A percentile compares a stretch with the other conserved stretches of the same genome.
Conservation (phyloP, 2,329 filamentous ascomycete species). For the Hypoxylon sp. region DNA sequence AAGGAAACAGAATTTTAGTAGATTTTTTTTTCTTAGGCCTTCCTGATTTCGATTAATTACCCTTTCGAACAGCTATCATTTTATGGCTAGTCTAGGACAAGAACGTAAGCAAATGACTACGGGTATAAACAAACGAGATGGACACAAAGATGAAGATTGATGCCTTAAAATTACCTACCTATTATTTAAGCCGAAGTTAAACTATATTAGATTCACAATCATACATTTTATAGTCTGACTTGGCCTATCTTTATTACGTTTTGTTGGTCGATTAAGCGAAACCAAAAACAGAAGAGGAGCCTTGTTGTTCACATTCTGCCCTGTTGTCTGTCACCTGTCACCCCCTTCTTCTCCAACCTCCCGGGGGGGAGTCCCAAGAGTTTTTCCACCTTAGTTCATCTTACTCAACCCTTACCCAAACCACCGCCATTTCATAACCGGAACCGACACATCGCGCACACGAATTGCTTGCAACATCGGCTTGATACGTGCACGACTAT, state of each 20-base stretch:
- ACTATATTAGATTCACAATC: slow-evolving; percentile 17
- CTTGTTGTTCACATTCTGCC: slow-evolving; percentile 1
- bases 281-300: slow-evolving; percentile 20
- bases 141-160: slow-evolving; percentile 3
- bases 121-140: slow-evolving; percentile 16
- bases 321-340: slow-evolving; percentile 19
- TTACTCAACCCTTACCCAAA: slow-evolving; percentile 17
- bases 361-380: slow-evolving; percentile 20
- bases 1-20: slow-evolving; percentile 13
- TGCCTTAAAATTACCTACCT: slow-evolving; percentile 8
- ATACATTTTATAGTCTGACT: slow-evolving; percentile 16
- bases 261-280: slow-evolving; percentile 38
- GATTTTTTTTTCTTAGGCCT: background rate
- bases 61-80: slow-evolving; percentile 5
- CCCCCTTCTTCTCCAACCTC: slow-evolving; percentile 29
- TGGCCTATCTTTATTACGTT: slow-evolving; percentile 22
- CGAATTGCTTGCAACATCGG: slow-evolving; percentile 35
- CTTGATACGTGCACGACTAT: slow-evolving; percentile 18
- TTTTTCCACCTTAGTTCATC: slow-evolving; percentile 41
- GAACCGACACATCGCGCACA: slow-evolving; percentile 22
- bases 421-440: slow-evolving; percentile 26
- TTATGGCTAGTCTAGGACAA: slow-evolving; percentile 19
- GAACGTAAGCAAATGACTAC: slow-evolving; percentile 7
- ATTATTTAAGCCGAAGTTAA: slow-evolving; percentile 21
- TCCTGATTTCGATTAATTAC: too few relatives aligned